Evolutionary conservation across 2,329 filamentous ascomycete genomes (phyloP).

Genomic region (Bisporella sp.): DNA sequence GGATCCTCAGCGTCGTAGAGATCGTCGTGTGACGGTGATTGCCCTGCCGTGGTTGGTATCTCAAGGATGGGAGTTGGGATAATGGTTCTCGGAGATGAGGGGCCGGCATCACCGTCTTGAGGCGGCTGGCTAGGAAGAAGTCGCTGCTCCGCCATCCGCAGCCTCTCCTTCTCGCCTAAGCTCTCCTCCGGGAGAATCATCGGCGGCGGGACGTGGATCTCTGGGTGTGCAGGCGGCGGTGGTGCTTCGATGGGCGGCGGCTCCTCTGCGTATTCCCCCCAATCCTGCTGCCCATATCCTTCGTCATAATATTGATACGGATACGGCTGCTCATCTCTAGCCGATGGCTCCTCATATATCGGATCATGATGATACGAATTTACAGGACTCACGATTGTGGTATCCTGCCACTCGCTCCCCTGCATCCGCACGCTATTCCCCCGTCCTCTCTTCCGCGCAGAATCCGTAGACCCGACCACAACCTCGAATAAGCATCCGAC

Average conservation of each 20-base stretch:
- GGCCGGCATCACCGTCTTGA: conserved; percentile 33
- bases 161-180: conserved; percentile 74
- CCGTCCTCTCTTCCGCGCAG: conserved; percentile 31
- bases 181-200: conserved; percentile 50
- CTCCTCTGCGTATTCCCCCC: conserved; percentile 29
- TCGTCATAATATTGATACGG: conserved; percentile 28
- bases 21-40: conserved; percentile 40
- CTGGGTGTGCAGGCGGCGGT: conserved; percentile 28
- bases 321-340: conserved; percentile 9
- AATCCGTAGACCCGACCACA: conserved; percentile 80
- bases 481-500: conserved; percentile 81
- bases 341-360: conserved; percentile 15
- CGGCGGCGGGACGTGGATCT: conserved; percentile 53
- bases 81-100: conserved; percentile 32
- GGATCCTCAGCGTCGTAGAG: conserved; percentile 43
- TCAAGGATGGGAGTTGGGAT: conserved; percentile 11
- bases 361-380: conserved; percentile 10
- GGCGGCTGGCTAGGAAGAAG: conserved; percentile 77
- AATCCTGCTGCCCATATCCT: conserved; percentile 20
- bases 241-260: conserved; percentile 27
- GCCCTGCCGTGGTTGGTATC: conserved; percentile 28
- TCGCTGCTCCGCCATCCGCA: conserved; percentile 69
- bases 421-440: conserved; percentile 13
- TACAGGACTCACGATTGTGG: conserved; percentile 9
- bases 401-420: conserved; percentile 13